Conservation (phyloP, 2,329 filamentous ascomycete genomes). For the Epichloe bromicola region DNA sequence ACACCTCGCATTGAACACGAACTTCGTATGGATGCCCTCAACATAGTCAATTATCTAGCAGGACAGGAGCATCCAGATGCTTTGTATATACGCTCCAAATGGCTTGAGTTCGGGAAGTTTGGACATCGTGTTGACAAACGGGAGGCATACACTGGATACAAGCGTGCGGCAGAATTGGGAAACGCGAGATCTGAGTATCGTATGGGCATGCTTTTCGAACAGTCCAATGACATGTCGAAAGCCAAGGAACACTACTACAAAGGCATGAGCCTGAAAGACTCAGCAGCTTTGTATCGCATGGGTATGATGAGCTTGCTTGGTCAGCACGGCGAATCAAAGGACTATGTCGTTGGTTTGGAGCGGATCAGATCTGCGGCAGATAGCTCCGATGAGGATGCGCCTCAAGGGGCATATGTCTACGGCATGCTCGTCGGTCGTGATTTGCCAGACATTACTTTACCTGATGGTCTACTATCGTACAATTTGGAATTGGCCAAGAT, state of each 20-base stretch:
- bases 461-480: slow-evolving; percentile 53
- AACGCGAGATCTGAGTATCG: slow-evolving; percentile 87
- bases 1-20: slow-evolving; percentile 86
- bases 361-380: slow-evolving; percentile 75
- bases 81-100: slow-evolving; percentile 88
- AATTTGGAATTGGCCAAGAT: slow-evolving; percentile 64
- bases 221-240: slow-evolving; percentile 81
- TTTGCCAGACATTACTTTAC: slow-evolving; percentile 78
- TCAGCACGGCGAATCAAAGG: slow-evolving; percentile 80
- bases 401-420: slow-evolving; percentile 88
- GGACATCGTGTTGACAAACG: slow-evolving; percentile 83
- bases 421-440: slow-evolving; percentile 89
- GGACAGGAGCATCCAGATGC: slow-evolving; percentile 89
- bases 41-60: slow-evolving; percentile 80
- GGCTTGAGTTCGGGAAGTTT: slow-evolving; percentile 97
- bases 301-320: slow-evolving; percentile 97
- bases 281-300: slow-evolving; percentile 72
- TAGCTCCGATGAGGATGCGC: slow-evolving; percentile 87
- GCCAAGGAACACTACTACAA: slow-evolving; percentile 82
- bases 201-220: slow-evolving; percentile 97
- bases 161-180: slow-evolving; percentile 70
- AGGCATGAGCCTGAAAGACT: slow-evolving; percentile 70
- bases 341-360: slow-evolving; percentile 64
- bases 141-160: slow-evolving; percentile 82
- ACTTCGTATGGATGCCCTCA: slow-evolving; percentile 75